Evolutionary conservation across 177 flowering plant genomes (phyloP), one percentile per base, ranked within the genome.

Genomic region (Vitis hybrid): DNA sequence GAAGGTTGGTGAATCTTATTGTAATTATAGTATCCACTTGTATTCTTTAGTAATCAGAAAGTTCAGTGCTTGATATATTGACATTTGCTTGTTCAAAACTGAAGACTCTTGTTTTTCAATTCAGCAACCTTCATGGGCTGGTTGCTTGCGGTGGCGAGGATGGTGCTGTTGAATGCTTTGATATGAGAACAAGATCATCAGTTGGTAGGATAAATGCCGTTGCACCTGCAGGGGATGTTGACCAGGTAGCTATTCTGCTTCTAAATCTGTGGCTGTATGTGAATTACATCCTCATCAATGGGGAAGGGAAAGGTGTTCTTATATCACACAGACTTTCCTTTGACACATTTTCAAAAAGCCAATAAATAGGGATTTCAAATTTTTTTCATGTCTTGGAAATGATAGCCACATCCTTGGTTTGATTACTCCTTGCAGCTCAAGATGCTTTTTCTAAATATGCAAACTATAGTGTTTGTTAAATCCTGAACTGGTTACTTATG

Each of bases 121-220:
- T 64, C 84, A 93, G 98, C 82, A 87, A 85, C 62, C 72, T 87
- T 73, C 99, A 95, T 82, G 99, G 98, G n/a, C 76, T 91, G 70
- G 85, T 95, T 75, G 98, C 94, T 74, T 88, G 92, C 85, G 98
- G 99, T 52, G 98, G 98, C 60, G 97, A 93, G 48, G 98, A 95
- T 85, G 99, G 98, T 65, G 92, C 92, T 55, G 88, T 95, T 2
- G 98, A 95, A 82, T 95, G 99, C 84, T 93, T 95, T 82, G 99
- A 95, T 77, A 76, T 79, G 83, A 90, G 99, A 75, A 71, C 68
- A 11, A 91, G 81, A 81, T 87, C 94, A 75, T 87, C 99, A 30
- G 84, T 87, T 80, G 98, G 94, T 55, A 87, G 98, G 80, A 81
- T 95, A 50, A 73, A 90, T 83, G 88, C 91, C 74, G 88, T 83